Conservation (phyloP, 352 stramenopile genomes). For the Globisporangium recalcitrans region DNA sequence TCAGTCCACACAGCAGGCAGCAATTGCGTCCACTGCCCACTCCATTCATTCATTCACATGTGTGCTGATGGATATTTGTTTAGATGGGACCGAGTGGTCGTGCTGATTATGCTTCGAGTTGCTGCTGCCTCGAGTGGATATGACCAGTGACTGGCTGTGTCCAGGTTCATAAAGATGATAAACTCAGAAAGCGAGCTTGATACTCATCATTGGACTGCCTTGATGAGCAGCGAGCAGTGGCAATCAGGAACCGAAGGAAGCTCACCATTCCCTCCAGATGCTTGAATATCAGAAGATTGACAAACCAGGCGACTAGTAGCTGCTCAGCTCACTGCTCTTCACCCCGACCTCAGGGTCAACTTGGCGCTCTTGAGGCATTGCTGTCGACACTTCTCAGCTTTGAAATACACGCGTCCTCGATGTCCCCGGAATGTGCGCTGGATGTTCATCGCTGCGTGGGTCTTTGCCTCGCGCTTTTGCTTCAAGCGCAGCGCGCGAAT, state of each 20-base stretch:
- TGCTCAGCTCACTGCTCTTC: too few species aligned
- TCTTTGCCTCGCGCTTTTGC: conserved; percentile 31
- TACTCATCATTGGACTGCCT: too few species aligned
- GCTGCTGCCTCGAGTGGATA: too few species aligned
- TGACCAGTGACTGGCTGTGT: too few species aligned
- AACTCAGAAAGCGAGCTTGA: too few species aligned
- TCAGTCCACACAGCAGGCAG: too few species aligned
- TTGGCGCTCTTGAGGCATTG: conserved; percentile 22
- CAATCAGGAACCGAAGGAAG: not conserved
- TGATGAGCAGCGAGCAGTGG: too few species aligned
- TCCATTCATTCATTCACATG: too few species aligned
- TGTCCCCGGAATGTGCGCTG: conserved; percentile 49
- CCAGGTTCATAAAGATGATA: too few species aligned
- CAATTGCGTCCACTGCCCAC: too few species aligned
- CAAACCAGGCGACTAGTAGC: too few species aligned
- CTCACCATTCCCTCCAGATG: not conserved
- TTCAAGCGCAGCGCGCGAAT: conserved; percentile 28
- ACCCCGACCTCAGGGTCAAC: too few species aligned
- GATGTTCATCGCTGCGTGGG: conserved; percentile 29
- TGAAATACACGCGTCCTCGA: conserved; percentile 25
- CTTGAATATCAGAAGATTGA: not conserved
- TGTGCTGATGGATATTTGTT: not conserved
- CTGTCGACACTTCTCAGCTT: conserved; percentile 24
- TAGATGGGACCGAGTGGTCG: not conserved
- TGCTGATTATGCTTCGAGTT: not conserved